Percentiles rank a stretch among this genome's conserved stretches.
These are phyloP conservation scores for Ormosia semicastrata DNA, from an alignment of 306 rosid species.

Conservation along the genomic window DNA sequence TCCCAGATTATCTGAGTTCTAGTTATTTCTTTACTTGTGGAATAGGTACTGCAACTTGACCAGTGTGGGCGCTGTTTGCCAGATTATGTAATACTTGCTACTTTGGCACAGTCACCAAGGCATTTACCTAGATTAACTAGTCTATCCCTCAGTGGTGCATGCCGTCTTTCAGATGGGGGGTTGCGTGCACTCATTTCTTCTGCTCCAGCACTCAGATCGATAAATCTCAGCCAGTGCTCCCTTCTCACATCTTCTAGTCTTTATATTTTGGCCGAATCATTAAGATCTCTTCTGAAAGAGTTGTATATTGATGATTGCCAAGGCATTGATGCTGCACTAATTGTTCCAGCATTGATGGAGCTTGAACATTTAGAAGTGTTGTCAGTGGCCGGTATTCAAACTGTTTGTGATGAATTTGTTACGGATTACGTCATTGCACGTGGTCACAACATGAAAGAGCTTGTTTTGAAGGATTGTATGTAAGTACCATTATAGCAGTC, in stretches of 20 bases:
- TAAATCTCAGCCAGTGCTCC: conserved; percentile 91
- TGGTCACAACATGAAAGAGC: conserved; percentile 76
- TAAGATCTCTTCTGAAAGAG: conserved; percentile 65
- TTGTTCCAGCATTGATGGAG: conserved; percentile 61
- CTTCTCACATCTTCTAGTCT: conserved; percentile 72
- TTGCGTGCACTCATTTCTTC: conserved; percentile 64
- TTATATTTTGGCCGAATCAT: conserved; percentile 53
- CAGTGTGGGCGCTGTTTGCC: conserved; percentile 89
- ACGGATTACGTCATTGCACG: conserved; percentile 46
- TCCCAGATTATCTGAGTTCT: not conserved
- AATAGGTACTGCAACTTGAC: conserved; percentile 84
- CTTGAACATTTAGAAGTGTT: conserved; percentile 73
- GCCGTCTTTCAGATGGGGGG: conserved; percentile 85
- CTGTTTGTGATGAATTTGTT: conserved; percentile 60
- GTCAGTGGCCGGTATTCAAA: conserved; percentile 67
- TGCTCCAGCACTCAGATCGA: conserved; percentile 65
- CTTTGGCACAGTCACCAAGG: conserved; percentile 58
- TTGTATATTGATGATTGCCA: conserved; percentile 80
- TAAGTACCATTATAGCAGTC: conserved; percentile 39
- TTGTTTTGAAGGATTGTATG: conserved; percentile 68
- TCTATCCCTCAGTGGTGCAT: conserved; percentile 80
- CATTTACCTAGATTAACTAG: conserved; percentile 56
- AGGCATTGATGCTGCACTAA: conserved; percentile 48
- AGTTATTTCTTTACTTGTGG: conserved; percentile 28
- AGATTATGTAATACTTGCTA: conserved; percentile 59